Percentiles rank a stretch among this genome's conserved stretches.
Evolutionary conservation across 345 rosid species (phyloP).

Genomic region (Lumnitzera racemosa): DNA sequence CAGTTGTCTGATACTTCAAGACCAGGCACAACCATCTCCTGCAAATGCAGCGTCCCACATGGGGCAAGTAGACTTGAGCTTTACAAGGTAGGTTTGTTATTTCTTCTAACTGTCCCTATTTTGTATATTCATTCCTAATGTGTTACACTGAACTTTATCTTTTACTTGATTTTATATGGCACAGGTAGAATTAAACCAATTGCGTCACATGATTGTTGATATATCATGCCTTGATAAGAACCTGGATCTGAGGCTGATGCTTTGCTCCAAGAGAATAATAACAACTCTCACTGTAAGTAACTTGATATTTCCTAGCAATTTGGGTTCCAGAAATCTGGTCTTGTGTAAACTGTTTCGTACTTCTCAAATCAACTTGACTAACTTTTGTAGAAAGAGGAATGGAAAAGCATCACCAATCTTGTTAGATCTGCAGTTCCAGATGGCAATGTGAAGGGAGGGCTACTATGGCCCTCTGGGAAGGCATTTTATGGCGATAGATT

Average conservation of each 20-base stretch:
- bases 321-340: neutral
- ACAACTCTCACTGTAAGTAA: constrained; percentile 23
- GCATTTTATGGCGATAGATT: constrained; percentile 33
- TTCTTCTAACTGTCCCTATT: neutral
- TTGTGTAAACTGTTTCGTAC: neutral
- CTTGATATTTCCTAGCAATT: too few species aligned
- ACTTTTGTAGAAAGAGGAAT: constrained; percentile 48
- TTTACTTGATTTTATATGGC: neutral
- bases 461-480: constrained; percentile 56
- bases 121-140: neutral
- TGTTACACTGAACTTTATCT: neutral
- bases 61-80: constrained; percentile 1
- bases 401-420: constrained; percentile 31
- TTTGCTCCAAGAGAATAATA: constrained; percentile 34
- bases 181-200: constrained; percentile 7
- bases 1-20: constrained; percentile 9
- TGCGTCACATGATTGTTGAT: constrained; percentile 4
- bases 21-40: neutral
- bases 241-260: constrained; percentile 59
- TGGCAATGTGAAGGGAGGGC: constrained; percentile 58
- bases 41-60: constrained; percentile 6
- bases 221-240: constrained; percentile 39
- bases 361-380: neutral
- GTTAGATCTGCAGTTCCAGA: constrained; percentile 48
- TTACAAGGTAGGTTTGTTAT: constrained; percentile 4